These are phyloP conservation scores for Stevia rebaudiana DNA, from an alignment of 140 eudicot species.

Conservation along the genomic window DNA sequence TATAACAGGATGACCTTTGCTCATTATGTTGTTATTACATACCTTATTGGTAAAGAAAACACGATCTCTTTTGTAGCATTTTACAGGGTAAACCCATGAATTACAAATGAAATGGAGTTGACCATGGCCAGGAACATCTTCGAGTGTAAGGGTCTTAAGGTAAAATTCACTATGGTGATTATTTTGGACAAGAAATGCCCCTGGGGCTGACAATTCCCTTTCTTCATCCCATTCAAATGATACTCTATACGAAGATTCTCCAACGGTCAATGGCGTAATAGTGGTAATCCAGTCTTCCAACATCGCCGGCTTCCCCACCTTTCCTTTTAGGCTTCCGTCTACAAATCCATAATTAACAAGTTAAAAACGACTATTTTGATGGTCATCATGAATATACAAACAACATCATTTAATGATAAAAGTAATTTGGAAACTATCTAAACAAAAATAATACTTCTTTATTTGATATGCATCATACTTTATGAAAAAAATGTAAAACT, in stretches of 20 bases:
- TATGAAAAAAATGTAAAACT: too few relatives aligned
- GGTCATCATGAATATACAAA: too few relatives aligned
- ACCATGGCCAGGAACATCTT: conserved; percentile 55
- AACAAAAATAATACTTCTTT: too few relatives aligned
- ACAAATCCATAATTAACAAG: background rate
- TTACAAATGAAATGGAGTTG: conserved; percentile 48
- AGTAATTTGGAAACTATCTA: too few relatives aligned
- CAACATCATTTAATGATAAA: too few relatives aligned
- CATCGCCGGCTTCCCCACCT: conserved; percentile 49
- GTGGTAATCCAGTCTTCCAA: conserved; percentile 58
- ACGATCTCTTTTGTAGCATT: conserved; percentile 39
- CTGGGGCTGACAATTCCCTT: conserved; percentile 58
- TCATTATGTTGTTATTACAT: too few relatives aligned
- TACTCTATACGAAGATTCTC: conserved; percentile 41
- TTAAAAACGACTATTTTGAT: too few relatives aligned
- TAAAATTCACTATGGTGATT: conserved; percentile 46
- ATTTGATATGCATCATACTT: too few relatives aligned
- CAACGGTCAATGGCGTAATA: conserved; percentile 32
- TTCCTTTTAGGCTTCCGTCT: conserved; percentile 44
- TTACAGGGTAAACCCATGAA: conserved; percentile 58
- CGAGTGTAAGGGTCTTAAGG: conserved; percentile 58
- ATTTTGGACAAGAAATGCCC: conserved; percentile 46
- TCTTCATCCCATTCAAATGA: conserved; percentile 57
- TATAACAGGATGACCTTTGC: too few relatives aligned
- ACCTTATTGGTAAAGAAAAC: conserved; percentile 55